phyloP scores from a whole-genome alignment of 495 filamentous ascomycete genomes.

The Penicillium maclennaniae region DNA sequence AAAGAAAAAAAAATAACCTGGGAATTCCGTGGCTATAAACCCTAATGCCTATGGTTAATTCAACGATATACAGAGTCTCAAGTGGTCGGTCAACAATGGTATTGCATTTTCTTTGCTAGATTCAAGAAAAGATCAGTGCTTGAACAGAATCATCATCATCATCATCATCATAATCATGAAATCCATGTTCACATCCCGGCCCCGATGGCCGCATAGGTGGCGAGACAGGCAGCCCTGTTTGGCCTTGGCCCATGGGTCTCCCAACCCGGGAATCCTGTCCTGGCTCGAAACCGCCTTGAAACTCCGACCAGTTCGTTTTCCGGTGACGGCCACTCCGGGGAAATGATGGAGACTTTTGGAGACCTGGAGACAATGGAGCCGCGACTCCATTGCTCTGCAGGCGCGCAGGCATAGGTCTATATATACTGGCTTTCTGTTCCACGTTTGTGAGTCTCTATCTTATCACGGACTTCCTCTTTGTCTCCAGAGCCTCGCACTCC shows the following conservation, averaged over 20 bases:
- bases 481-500: not conserved
- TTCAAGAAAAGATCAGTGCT: too few species aligned
- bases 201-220: not conserved
- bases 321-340: not conserved
- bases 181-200: not conserved
- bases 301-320: not conserved
- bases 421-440: not conserved
- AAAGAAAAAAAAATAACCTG: too few species aligned
- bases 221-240: not conserved
- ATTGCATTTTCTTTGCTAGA: too few species aligned
- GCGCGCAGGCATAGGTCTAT: not conserved
- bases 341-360: not conserved
- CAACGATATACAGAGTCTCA: too few species aligned
- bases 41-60: not conserved
- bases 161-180: not conserved
- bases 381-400: not conserved
- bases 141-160: too few species aligned
- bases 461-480: not conserved
- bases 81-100: too few species aligned
- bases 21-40: not conserved
- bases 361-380: too few species aligned
- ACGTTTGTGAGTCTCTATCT: not conserved
- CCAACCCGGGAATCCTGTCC: not conserved
- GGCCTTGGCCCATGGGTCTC: conserved; percentile 6
- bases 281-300: not conserved